Base-by-base conservation (phyloP, 192 early-diverging fungal species). In the Jimgerdemannia lactiflua region DNA sequence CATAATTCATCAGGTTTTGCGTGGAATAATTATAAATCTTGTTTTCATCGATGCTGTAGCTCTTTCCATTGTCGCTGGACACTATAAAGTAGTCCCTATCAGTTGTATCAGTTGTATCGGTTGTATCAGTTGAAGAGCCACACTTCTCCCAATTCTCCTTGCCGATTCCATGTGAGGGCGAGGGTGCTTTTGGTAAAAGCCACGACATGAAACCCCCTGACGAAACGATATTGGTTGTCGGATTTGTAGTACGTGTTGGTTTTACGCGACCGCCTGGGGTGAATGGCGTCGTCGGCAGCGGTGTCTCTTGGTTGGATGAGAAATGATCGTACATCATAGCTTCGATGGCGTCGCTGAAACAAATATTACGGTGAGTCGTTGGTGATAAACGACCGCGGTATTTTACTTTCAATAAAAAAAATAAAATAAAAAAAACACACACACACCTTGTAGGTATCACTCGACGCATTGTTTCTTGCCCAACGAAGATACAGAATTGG, bases 401-500 rank as follows among this genome's bases (percentile, higher is more conserved):
- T 19, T 18, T 65, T 19, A 65, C 14, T 19, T 19, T 29, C 1
- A 29, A 59, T 59, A 6, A 59, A 59, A 59, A 1, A 59, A 1
- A 59, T 59, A 59, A 59, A 59, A 73, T 20, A 73, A 3, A 40
- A 42, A 65, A 11, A 41, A 9, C 8, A 77, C 18, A 11, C 9
- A 39, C 43, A 70, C 76, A 85, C 86, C 85, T 89, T 42, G 83
- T 80, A 7, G 84, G 84, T 68, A 90, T 86, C 70, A 82, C 67
- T 73, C 86, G 77, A 20, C 79, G 82, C 82, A 90, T 86, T 6
- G 79, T 81, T 9, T 85, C 86, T 76, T 85, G 82, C 2, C 86
- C 87, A 29, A 90, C 86, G 70, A 88, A 86, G 0, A 76, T 72
- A 71, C 86, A 88, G 8, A 90, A 79, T 67, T 82, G 83, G 0